Evolutionary conservation across 2,329 filamentous ascomycete genomes (phyloP).

Genomic region (Trichophyton benhamiae): DNA sequence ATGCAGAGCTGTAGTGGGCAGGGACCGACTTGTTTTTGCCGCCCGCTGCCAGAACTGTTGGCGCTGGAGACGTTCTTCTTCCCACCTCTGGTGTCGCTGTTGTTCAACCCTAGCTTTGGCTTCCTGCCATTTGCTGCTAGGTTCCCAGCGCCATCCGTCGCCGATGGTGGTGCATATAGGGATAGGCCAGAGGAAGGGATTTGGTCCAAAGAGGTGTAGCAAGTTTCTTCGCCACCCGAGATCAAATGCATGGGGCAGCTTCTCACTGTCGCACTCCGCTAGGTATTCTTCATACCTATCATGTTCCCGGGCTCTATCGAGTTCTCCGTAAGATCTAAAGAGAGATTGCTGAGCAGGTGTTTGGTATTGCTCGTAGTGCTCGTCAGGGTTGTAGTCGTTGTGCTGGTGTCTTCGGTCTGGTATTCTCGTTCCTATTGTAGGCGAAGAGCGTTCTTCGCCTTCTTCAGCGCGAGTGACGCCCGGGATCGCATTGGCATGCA

Average conservation of each 20-base stretch:
- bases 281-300: constrained; percentile 68
- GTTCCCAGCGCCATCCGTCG: constrained; percentile 90
- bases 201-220: constrained; percentile 65
- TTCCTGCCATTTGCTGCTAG: constrained; percentile 64
- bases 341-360: constrained; percentile 36
- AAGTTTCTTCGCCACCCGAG: constrained; percentile 74
- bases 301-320: constrained; percentile 53
- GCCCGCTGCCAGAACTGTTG: constrained; percentile 13
- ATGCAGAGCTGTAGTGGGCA: not conserved
- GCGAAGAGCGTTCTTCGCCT: constrained; percentile 50
- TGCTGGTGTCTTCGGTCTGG: not conserved
- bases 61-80: constrained; percentile 24
- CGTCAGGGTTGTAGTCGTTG: constrained; percentile 11
- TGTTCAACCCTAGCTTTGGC: constrained; percentile 50
- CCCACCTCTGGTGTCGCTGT: constrained; percentile 20
- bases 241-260: constrained; percentile 86
- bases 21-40: not conserved
- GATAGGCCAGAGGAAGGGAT: constrained; percentile 60
- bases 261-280: constrained; percentile 76
- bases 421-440: constrained; percentile 13
- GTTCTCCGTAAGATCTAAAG: constrained; percentile 38
- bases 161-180: constrained; percentile 77
- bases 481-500: constrained; percentile 68
- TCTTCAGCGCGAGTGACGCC: constrained; percentile 72
- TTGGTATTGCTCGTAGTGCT: constrained; percentile 17